Evolutionary conservation across 805 yeast genomes (phyloP), one percentile per base, ranked within the genome.

Genomic region (Alloascoidea hylecoeti): DNA sequence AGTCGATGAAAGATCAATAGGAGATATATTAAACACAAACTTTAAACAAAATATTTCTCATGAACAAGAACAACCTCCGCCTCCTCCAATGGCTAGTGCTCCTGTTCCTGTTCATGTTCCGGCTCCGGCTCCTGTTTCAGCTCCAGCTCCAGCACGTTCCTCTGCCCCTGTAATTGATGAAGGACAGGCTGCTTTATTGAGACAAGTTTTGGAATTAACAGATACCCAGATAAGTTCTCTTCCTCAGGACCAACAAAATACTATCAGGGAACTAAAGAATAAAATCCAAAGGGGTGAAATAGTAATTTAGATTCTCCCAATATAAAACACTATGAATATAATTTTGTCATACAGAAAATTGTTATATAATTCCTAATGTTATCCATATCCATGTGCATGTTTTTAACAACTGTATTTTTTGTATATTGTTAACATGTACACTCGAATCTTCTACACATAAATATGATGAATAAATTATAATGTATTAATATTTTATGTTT

Each of bases 141-240:
- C 33, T n/a, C 34, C 40, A 12, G 43, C 40, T 18, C 36, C 39
- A 33, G 36, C 41, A 6, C 35, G 44, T 18, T 28, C 46, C n/a
- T 28, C 38, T 3, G 27, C 39, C 5, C 17, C 15, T 16, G 39
- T 47, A 6, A 35, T 56, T 5, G 63, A 52, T 37, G 55, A 60
- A 6, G 65, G 60, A 39, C 68, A 69, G 42, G 55, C 58, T 12
- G 68, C 53, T 3, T 51, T 74, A 40, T 61, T 75, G 18, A 64
- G 61, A 42, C 75, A 70, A 45, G 75, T 75, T 6, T 44, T 75
- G 43, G 61, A 61, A 33, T 53, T 75, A 18, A 54, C 68, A n/a
- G 75, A 70, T 19, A 68, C 63, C 16, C 77, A 74, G 41, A 50
- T 76, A 1, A 51, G 55, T 3, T 54, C 54, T 2, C 55, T 75